Conservation (phyloP, 2,329 filamentous ascomycete species). For the Monosporascus sp. region DNA sequence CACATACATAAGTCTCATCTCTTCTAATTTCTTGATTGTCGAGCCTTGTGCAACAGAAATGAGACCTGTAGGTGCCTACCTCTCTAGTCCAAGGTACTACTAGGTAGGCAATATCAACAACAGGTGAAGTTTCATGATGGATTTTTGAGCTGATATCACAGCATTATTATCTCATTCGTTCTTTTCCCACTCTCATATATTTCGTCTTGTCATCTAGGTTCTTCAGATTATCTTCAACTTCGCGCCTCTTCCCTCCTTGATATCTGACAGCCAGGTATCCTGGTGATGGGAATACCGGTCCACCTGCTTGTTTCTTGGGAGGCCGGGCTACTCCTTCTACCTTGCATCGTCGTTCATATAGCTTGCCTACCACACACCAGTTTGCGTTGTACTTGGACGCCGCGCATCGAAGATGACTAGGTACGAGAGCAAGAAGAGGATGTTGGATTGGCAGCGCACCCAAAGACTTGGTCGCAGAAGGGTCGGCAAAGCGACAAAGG, state of each 20-base stretch:
- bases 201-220: no score
- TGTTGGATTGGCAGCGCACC: slow-evolving; percentile 4
- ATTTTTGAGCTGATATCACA: no score
- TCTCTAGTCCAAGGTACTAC: no score
- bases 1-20: no score
- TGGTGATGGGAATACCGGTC: background rate
- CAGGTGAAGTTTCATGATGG: no score
- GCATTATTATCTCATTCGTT: no score
- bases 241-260: background rate
- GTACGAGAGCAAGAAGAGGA: slow-evolving; percentile 13
- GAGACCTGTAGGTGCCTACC: no score
- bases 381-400: background rate
- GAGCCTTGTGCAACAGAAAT: no score
- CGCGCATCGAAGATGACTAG: background rate
- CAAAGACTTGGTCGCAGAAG: slow-evolving; percentile 12
- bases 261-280: background rate
- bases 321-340: background rate
- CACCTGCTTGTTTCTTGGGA: background rate
- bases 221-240: no score
- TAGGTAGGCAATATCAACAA: no score
- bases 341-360: background rate
- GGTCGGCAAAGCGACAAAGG: slow-evolving; percentile 13
- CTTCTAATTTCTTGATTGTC: no score
- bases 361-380: background rate
- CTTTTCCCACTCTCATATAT: no score